Evolutionary conservation across 2,329 filamentous ascomycete species (phyloP).

Genomic region (Paraphaeosphaeria sporulosa): DNA sequence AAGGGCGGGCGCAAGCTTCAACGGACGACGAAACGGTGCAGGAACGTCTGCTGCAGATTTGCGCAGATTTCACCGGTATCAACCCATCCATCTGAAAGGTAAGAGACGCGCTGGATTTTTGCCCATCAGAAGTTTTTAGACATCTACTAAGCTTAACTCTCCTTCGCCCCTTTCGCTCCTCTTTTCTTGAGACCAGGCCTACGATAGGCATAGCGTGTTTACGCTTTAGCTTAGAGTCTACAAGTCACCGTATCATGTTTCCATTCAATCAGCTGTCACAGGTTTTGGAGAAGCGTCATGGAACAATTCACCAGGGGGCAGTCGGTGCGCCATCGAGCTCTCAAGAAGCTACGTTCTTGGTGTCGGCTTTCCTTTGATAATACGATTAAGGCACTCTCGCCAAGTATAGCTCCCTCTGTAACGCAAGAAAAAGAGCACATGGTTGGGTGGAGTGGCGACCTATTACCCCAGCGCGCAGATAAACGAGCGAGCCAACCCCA

Average conservation of each 20-base stretch:
- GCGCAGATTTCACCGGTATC: conserved; percentile 46
- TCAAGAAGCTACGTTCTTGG: background rate
- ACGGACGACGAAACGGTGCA: conserved; percentile 52
- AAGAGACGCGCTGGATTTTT: background rate
- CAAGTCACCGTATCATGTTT: background rate
- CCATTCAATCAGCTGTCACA: too few relatives aligned
- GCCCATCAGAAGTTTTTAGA: background rate
- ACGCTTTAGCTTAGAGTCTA: background rate
- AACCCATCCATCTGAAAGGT: conserved; percentile 29
- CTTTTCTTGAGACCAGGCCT: background rate
- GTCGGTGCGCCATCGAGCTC: background rate
- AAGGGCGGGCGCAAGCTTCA: conserved; percentile 36
- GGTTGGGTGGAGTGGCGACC: background rate
- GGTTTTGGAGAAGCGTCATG: background rate
- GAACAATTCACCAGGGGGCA: background rate
- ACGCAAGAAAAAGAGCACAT: background rate
- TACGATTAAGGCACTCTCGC: background rate
- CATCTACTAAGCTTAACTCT: background rate
- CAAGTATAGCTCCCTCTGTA: background rate
- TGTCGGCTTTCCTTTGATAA: background rate
- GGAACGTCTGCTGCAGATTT: conserved; percentile 53
- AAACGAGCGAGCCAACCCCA: background rate
- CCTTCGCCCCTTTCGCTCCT: background rate
- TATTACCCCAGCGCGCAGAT: background rate
- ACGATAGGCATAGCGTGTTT: background rate